Conservation (phyloP, 768 basidiomycete genomes). For the Xanthoconium stramineum region DNA sequence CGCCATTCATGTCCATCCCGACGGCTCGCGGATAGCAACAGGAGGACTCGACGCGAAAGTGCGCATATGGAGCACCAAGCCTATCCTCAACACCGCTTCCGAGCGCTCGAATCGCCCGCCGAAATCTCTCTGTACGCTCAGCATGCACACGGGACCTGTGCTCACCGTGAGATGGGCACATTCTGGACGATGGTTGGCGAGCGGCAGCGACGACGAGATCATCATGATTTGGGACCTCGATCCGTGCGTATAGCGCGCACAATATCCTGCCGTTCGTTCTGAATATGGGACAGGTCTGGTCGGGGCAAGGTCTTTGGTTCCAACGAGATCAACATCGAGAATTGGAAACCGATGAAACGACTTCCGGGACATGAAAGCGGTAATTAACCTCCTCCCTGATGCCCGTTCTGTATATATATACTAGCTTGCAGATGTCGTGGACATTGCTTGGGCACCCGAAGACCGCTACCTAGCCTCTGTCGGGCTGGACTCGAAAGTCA, state of each 20-base stretch:
- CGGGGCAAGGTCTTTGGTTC: constrained; percentile 91
- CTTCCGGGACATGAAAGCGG: constrained; percentile 95
- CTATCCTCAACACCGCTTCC: constrained; percentile 76
- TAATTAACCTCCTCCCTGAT: constrained; percentile 33
- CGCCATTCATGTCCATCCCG: constrained; percentile 91
- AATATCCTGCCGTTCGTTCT: not conserved
- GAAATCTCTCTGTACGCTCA: constrained; percentile 85
- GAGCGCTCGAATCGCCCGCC: constrained; percentile 70
- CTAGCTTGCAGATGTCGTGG: constrained; percentile 73
- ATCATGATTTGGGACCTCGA: constrained; percentile 98
- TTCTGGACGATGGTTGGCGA: constrained; percentile 90
- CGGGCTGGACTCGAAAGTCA: constrained; percentile 84
- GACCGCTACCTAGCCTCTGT: constrained; percentile 93
- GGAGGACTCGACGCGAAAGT: constrained; percentile 95
- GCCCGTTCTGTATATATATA: constrained; percentile 1
- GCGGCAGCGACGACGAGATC: constrained; percentile 93
- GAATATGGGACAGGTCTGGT: constrained; percentile 51
- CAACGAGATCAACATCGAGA: constrained; percentile 94
- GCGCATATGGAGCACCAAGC: constrained; percentile 95
- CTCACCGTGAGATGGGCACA: constrained; percentile 91
- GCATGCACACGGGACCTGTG: constrained; percentile 93
- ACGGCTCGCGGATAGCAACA: constrained; percentile 95
- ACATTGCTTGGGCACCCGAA: constrained; percentile 92
- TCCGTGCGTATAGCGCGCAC: constrained; percentile 55
- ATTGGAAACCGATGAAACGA: constrained; percentile 92